Conservation (phyloP, 140 eudicot species). For the Erigeron philadelphicus region DNA sequence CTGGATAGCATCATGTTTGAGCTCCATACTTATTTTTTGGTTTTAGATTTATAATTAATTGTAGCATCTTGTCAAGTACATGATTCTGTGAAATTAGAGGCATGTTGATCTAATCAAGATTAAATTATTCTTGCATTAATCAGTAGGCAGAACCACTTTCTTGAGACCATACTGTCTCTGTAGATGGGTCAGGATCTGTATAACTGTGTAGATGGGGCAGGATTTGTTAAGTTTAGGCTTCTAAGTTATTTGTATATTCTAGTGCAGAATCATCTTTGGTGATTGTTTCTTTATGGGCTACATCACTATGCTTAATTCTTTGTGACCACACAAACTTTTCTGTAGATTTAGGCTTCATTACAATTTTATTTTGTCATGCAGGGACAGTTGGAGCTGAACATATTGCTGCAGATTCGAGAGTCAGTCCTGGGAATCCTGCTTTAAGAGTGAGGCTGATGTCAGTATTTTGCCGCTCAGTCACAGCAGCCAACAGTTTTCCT, state of each 20-base stretch:
- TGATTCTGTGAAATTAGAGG: constrained; percentile 18
- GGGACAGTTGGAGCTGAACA: constrained; percentile 73
- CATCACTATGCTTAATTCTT: constrained; percentile 9
- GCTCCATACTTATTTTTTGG: constrained; percentile 15
- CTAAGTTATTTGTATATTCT: constrained; percentile 1
- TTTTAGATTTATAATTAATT: constrained; percentile 8
- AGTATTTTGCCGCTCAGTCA: constrained; percentile 75
- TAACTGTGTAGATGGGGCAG: constrained; percentile 9
- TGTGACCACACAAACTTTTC: neutral
- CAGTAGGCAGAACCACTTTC: neutral
- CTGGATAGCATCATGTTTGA: constrained; percentile 13
- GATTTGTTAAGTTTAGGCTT: constrained; percentile 17
- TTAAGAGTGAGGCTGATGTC: constrained; percentile 74
- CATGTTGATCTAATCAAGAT: constrained; percentile 1
- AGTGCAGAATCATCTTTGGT: constrained; percentile 8
- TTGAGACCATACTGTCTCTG: constrained; percentile 15
- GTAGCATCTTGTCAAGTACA: constrained; percentile 7
- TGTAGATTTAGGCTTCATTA: constrained; percentile 4
- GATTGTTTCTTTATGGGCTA: neutral
- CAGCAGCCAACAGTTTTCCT: constrained; percentile 93
- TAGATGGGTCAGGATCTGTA: no score
- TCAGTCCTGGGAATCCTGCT: constrained; percentile 65
- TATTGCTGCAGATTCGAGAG: constrained; percentile 62
- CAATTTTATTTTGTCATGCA: constrained; percentile 31
- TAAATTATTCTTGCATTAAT: constrained; percentile 10